phyloP scores from a whole-genome alignment of 2,329 filamentous ascomycete species.

The Verticillium albo-atrum region DNA sequence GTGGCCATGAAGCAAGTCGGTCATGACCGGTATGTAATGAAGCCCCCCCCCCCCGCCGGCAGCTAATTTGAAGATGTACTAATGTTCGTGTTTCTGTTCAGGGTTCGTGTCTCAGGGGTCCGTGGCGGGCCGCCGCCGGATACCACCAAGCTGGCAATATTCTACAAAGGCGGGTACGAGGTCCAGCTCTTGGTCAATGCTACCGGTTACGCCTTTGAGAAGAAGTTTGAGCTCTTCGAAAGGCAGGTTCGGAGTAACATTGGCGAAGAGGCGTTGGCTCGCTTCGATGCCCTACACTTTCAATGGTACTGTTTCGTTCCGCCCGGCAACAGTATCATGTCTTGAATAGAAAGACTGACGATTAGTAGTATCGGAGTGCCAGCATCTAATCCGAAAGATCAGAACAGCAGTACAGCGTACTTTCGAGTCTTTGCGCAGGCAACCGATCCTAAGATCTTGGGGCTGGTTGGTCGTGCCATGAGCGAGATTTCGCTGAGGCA shows the following conservation, averaged over 20 bases:
- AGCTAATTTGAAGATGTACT: not conserved
- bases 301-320: slow-evolving; percentile 28
- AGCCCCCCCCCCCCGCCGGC: not conserved
- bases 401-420: slow-evolving; percentile 35
- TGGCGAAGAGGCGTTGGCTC: slow-evolving; percentile 26
- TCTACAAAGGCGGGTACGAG: slow-evolving; percentile 43
- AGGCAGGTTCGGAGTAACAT: slow-evolving; percentile 38
- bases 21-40: slow-evolving; percentile 1
- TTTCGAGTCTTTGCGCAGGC: slow-evolving; percentile 20
- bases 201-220: slow-evolving; percentile 39
- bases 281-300: slow-evolving; percentile 46
- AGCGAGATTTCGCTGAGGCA: slow-evolving; percentile 21
- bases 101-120: slow-evolving; percentile 34
- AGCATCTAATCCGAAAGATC: slow-evolving; percentile 25
- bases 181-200: slow-evolving; percentile 38
- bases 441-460: not conserved
- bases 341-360: not conserved
- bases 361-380: slow-evolving; percentile 10
- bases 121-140: slow-evolving; percentile 37
- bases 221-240: slow-evolving; percentile 46
- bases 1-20: slow-evolving; percentile 26
- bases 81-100: slow-evolving; percentile 9
- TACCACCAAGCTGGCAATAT: slow-evolving; percentile 46
- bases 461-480: slow-evolving; percentile 32
- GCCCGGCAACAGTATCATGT: not conserved